phyloP scores from a whole-genome alignment of 164 flowering plant species.

The Vitis cinerea region DNA sequence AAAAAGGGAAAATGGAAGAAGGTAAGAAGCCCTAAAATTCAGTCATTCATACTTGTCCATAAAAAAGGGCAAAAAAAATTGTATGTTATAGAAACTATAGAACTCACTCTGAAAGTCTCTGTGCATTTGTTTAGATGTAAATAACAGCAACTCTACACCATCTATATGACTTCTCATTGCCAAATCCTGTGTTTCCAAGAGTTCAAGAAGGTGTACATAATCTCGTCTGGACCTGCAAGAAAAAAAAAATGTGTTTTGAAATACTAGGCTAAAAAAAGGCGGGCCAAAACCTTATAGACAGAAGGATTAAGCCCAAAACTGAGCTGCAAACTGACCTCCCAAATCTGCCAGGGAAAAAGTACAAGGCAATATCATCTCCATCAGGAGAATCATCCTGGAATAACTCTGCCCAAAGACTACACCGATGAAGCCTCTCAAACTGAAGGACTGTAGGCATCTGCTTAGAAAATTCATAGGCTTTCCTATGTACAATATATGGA shows the following conservation, averaged over 20 bases:
- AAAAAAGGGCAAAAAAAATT: too few relatives aligned
- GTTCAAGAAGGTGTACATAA: constrained; percentile 15
- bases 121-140: constrained; percentile 31
- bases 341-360: constrained; percentile 25
- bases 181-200: constrained; percentile 16
- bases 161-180: constrained; percentile 23
- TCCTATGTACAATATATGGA: constrained; percentile 22
- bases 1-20: too few relatives aligned
- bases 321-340: constrained; percentile 20
- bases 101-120: constrained; percentile 29
- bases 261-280: too few relatives aligned
- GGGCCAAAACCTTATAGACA: not conserved
- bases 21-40: too few relatives aligned
- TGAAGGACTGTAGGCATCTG: constrained; percentile 30
- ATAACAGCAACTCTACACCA: constrained; percentile 41
- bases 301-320: not conserved
- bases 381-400: constrained; percentile 26
- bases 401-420: constrained; percentile 15
- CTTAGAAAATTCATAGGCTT: constrained; percentile 25
- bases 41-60: too few relatives aligned
- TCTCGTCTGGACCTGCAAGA: constrained; percentile 13
- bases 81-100: not conserved
- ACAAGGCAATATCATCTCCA: constrained; percentile 27
- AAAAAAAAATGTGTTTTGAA: not conserved
- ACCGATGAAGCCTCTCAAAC: constrained; percentile 21